A percentile compares a stretch with the other conserved stretches of the same genome.
phyloP scores from a whole-genome alignment of 1,139 yeast genomes.

The Zygotorulaspora mrakii region DNA sequence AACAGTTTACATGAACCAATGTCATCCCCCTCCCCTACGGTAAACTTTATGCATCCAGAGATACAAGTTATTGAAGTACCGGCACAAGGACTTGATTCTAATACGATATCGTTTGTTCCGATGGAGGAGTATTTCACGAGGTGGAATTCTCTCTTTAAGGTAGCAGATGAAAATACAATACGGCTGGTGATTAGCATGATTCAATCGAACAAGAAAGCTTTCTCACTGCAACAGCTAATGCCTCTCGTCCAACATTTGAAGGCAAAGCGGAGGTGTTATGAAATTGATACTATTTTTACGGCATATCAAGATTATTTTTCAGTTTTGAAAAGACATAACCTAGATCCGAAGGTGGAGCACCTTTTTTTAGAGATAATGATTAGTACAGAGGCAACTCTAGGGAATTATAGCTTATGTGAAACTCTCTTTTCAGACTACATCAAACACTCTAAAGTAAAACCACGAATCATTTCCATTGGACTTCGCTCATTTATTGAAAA shows the following conservation, averaged over 20 bases:
- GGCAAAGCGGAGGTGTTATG: slow-evolving; percentile 15
- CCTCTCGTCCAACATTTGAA: slow-evolving; percentile 18
- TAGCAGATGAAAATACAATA: slow-evolving; percentile 18
- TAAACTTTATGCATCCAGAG: neutral
- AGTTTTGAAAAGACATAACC: slow-evolving; percentile 9
- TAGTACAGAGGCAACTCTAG: slow-evolving; percentile 20
- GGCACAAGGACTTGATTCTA: neutral
- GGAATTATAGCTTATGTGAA: slow-evolving; percentile 27
- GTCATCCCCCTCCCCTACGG: slow-evolving; percentile 9
- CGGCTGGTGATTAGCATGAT: slow-evolving; percentile 15
- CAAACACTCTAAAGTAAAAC: slow-evolving; percentile 22
- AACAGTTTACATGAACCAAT: slow-evolving; percentile 14
- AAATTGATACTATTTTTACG: slow-evolving; percentile 24
- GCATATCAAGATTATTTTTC: slow-evolving; percentile 13
- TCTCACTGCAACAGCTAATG: slow-evolving; percentile 21
- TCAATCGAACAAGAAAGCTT: slow-evolving; percentile 13
- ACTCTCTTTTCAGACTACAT: slow-evolving; percentile 30
- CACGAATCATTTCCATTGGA: slow-evolving; percentile 27
- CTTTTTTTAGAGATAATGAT: slow-evolving; percentile 21
- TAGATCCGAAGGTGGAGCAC: slow-evolving; percentile 8
- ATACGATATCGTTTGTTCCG: slow-evolving; percentile 6
- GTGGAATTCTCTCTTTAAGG: slow-evolving; percentile 20
- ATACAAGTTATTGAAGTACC: neutral
- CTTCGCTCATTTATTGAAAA: slow-evolving; percentile 30
- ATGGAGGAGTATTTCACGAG: slow-evolving; percentile 18